Conservation (phyloP, 2,329 filamentous ascomycete genomes). For the Bretziella fagacearum region DNA sequence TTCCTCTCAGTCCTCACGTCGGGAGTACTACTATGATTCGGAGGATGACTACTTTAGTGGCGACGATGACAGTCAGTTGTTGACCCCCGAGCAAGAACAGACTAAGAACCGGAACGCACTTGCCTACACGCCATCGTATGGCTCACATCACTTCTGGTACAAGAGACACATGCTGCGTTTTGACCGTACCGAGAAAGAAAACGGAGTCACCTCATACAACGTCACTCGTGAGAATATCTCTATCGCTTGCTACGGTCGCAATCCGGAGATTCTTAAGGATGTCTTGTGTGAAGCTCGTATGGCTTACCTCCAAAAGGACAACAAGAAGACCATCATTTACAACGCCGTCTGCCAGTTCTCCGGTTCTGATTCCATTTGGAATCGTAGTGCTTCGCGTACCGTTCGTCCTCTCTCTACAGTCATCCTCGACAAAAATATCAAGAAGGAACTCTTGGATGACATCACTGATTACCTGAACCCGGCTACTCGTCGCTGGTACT, state of each 20-base stretch:
- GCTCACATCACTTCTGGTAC: slow-evolving; percentile 54
- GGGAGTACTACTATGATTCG: slow-evolving; percentile 31
- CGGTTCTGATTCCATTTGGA: slow-evolving; percentile 34
- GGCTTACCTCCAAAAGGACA: slow-evolving; percentile 39
- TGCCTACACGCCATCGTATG: slow-evolving; percentile 49
- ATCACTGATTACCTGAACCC: slow-evolving; percentile 47
- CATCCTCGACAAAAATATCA: slow-evolving; percentile 43
- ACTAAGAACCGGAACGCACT: slow-evolving; percentile 20
- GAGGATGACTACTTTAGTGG: slow-evolving; percentile 28
- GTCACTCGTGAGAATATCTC: slow-evolving; percentile 38
- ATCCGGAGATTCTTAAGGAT: slow-evolving; percentile 43
- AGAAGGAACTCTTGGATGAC: slow-evolving; percentile 42
- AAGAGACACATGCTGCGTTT: slow-evolving; percentile 40
- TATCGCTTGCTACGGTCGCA: slow-evolving; percentile 44
- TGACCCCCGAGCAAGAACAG: neutral
- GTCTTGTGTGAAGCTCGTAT: slow-evolving; percentile 41
- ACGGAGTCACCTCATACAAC: neutral
- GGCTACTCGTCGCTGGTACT: slow-evolving; percentile 57
- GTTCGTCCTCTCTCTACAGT: slow-evolving; percentile 48
- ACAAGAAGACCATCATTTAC: slow-evolving; percentile 48
- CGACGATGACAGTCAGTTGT: slow-evolving; percentile 25
- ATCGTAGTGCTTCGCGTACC: slow-evolving; percentile 43
- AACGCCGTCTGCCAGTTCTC: slow-evolving; percentile 30
- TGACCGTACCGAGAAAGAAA: slow-evolving; percentile 30
- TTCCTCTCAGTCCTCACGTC: slow-evolving; percentile 42